phyloP scores from a whole-genome alignment of 2,329 filamentous ascomycete genomes.

The Rutstroemia sp. region DNA sequence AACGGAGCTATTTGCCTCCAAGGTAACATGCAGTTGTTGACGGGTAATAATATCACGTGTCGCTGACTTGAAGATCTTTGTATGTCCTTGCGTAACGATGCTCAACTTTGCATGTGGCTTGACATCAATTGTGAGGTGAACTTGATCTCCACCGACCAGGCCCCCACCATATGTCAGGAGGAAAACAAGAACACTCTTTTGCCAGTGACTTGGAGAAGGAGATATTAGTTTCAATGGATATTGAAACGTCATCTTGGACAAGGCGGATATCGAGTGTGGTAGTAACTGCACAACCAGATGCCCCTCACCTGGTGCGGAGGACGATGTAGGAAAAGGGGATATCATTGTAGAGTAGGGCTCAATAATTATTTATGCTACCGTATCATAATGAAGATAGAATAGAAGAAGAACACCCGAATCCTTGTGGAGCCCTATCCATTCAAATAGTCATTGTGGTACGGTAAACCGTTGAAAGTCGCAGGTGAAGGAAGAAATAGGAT shows the following conservation, averaged over 20 bases:
- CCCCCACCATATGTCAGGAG: constrained; percentile 92
- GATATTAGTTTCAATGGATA: constrained; percentile 94
- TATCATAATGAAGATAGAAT: background rate
- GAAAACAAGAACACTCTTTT: constrained; percentile 72
- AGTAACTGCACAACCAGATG: constrained; percentile 65
- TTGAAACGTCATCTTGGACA: constrained; percentile 75
- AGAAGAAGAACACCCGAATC: background rate
- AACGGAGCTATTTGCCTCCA: constrained; percentile 45
- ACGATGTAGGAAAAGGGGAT: constrained; percentile 48
- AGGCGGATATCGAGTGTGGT: constrained; percentile 62
- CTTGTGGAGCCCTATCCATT: no score
- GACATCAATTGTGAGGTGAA: constrained; percentile 64
- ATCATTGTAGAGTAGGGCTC: constrained; percentile 12
- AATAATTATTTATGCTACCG: background rate
- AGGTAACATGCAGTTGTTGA: constrained; percentile 45
- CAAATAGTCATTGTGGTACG: background rate
- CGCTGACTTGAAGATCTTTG: constrained; percentile 86
- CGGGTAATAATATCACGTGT: constrained; percentile 46
- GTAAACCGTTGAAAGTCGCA: background rate
- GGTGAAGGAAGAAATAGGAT: background rate
- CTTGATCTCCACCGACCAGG: constrained; percentile 77
- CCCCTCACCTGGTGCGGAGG: constrained; percentile 70
- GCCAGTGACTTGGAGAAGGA: constrained; percentile 57
- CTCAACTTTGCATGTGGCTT: constrained; percentile 57
- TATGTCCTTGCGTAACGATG: constrained; percentile 69